These are phyloP conservation scores for Botryobasidium botryosum DNA, from an alignment of 768 basidiomycete genomes.

Conservation along the genomic window DNA sequence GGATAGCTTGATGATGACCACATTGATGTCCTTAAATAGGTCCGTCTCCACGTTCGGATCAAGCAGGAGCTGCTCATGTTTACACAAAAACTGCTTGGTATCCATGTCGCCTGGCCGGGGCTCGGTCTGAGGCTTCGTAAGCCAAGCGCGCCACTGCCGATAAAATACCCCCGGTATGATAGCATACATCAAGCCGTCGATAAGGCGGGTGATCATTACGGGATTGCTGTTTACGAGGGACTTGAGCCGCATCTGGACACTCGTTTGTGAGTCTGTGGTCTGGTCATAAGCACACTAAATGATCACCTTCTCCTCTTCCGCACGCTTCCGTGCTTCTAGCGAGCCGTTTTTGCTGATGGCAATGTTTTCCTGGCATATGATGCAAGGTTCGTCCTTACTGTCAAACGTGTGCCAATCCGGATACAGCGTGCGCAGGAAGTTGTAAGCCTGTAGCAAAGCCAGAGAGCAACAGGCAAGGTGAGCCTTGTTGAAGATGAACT, in stretches of 20 bases:
- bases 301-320: conserved; percentile 63
- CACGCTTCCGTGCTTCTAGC: conserved; percentile 40
- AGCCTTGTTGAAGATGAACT: neutral
- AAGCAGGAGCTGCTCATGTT: conserved; percentile 42
- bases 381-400: conserved; percentile 35
- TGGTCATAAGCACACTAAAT: neutral
- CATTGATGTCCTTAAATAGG: conserved; percentile 27
- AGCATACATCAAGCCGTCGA: conserved; percentile 36
- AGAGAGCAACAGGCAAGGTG: neutral
- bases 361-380: conserved; percentile 40
- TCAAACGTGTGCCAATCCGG: conserved; percentile 46
- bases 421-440: conserved; percentile 38
- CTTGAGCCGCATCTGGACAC: neutral
- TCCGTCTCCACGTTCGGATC: conserved; percentile 35
- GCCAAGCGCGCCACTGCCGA: conserved; percentile 54
- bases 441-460: conserved; percentile 33
- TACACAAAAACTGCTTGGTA: conserved; percentile 46
- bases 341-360: conserved; percentile 45
- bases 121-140: conserved; percentile 35
- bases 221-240: conserved; percentile 17
- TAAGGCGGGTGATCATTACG: too few relatives aligned
- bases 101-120: conserved; percentile 45
- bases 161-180: conserved; percentile 46
- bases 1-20: conserved; percentile 37
- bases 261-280: too few relatives aligned